phyloP scores from a whole-genome alignment of 768 basidiomycete species.

The Auriscalpium vulgare region DNA sequence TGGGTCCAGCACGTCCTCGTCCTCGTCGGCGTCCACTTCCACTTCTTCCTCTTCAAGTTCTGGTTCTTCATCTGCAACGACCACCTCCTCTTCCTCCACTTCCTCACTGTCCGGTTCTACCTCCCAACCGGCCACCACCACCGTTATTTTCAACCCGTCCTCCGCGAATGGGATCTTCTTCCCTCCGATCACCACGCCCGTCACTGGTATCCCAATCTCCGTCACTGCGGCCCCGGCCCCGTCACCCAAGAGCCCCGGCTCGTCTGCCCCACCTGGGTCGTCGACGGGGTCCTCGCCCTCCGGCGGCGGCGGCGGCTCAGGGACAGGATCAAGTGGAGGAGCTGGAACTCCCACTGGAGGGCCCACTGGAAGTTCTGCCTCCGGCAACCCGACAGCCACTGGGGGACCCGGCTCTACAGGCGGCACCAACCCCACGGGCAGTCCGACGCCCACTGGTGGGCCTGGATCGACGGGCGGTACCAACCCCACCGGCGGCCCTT shows the following conservation, averaged over 20 bases:
- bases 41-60: background rate
- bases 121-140: background rate
- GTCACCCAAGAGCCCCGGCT: too few relatives aligned
- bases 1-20: too few relatives aligned
- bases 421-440: background rate
- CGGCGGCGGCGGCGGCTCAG: too few relatives aligned
- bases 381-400: too few relatives aligned
- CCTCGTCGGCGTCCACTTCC: background rate
- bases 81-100: background rate
- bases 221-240: background rate
- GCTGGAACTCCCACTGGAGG: too few relatives aligned
- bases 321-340: too few relatives aligned
- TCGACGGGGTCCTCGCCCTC: too few relatives aligned
- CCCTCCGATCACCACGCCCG: background rate
- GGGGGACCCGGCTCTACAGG: background rate
- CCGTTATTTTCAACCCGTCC: background rate
- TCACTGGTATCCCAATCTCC: background rate
- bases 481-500: background rate
- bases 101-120: background rate
- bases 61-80: background rate
- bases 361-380: too few relatives aligned
- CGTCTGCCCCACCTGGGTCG: too few relatives aligned
- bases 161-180: background rate
- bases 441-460: background rate
- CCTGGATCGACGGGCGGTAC: background rate